Conservation (phyloP, 2,329 filamentous ascomycete genomes). For the Xylaria sp. region DNA sequence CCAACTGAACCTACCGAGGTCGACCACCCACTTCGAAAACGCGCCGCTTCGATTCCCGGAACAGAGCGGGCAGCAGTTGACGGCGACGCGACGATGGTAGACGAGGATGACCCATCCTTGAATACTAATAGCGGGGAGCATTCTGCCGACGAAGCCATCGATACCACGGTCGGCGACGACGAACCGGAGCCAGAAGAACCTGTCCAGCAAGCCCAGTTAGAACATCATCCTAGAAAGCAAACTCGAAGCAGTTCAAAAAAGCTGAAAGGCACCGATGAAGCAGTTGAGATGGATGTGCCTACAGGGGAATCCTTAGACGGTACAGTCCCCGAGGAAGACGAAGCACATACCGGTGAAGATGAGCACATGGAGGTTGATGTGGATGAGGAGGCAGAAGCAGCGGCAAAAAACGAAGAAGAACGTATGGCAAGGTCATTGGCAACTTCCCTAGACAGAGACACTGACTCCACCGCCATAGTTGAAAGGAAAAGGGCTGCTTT, state of each 20-base stretch:
- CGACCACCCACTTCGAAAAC: slow-evolving; percentile 43
- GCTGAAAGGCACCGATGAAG: slow-evolving; percentile 45
- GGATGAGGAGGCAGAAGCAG: slow-evolving; percentile 69
- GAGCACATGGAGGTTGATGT: slow-evolving; percentile 64
- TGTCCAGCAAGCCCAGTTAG: slow-evolving; percentile 40
- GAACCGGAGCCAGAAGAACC: slow-evolving; percentile 38
- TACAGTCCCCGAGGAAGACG: slow-evolving; percentile 53
- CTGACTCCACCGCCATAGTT: slow-evolving; percentile 62
- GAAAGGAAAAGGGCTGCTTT: slow-evolving; percentile 82
- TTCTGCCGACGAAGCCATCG: slow-evolving; percentile 47
- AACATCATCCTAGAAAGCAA: slow-evolving; percentile 45
- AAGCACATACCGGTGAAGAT: slow-evolving; percentile 62
- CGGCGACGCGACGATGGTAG: slow-evolving; percentile 48
- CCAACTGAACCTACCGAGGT: slow-evolving; percentile 40
- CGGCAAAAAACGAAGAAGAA: slow-evolving; percentile 72
- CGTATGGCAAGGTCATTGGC: slow-evolving; percentile 55
- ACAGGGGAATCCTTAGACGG: slow-evolving; percentile 49
- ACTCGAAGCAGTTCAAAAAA: slow-evolving; percentile 52
- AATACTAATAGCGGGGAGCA: slow-evolving; percentile 48
- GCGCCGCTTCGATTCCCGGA: slow-evolving; percentile 42
- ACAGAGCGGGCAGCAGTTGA: slow-evolving; percentile 45
- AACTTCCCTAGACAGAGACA: slow-evolving; percentile 28
- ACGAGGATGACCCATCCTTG: slow-evolving; percentile 49
- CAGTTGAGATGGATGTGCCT: slow-evolving; percentile 36
- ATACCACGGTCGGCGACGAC: slow-evolving; percentile 39